phyloP scores from a whole-genome alignment of 2,329 filamentous ascomycete genomes.

The Aspergillus sp. region DNA sequence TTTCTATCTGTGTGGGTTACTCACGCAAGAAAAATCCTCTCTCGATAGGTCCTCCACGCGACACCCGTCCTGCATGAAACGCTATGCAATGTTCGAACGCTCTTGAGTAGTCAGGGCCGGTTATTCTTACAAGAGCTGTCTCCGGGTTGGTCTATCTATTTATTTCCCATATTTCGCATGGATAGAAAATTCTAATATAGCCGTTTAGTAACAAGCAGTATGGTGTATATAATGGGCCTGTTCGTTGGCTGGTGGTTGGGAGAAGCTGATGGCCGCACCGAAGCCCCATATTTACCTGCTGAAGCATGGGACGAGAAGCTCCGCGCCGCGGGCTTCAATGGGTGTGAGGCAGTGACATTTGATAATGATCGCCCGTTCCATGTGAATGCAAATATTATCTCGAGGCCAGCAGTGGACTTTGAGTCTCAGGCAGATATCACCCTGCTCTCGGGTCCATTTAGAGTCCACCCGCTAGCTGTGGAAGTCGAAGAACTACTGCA shows the following conservation, averaged over 20 bases:
- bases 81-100: conserved; percentile 19
- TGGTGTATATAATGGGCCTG: neutral
- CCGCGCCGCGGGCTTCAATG: neutral
- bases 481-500: neutral
- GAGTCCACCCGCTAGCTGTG: neutral
- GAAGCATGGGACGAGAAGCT: neutral
- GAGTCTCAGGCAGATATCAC: neutral
- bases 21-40: neutral
- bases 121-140: conserved; percentile 47
- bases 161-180: neutral
- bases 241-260: neutral
- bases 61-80: conserved; percentile 5
- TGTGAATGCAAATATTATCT: neutral
- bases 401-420: neutral
- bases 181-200: neutral
- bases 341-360: neutral
- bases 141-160: neutral
- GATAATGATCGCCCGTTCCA: neutral
- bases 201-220: neutral
- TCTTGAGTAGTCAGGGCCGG: conserved; percentile 44
- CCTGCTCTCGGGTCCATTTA: neutral
- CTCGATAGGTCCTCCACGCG: conserved; percentile 15
- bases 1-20: neutral
- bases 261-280: neutral
- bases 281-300: neutral